phyloP scores from a whole-genome alignment of 2,329 filamentous ascomycete species.

The Chrysosphaeria jannelii region DNA sequence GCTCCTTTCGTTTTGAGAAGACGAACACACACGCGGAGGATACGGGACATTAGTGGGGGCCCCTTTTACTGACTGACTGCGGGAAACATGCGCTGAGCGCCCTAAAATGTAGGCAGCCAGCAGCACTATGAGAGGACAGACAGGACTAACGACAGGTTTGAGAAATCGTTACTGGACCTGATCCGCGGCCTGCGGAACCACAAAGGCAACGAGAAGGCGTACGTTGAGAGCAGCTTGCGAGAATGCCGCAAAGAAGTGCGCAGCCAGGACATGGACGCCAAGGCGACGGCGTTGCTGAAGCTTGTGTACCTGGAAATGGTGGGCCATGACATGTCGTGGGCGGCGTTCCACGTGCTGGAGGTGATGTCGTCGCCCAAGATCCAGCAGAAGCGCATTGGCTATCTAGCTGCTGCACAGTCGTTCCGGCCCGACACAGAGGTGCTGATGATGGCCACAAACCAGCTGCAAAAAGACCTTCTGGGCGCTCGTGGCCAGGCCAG shows the following conservation, averaged over 20 bases:
- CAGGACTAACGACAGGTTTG: slow-evolving; percentile 76
- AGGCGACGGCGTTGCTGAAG: slow-evolving; percentile 85
- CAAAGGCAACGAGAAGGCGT: slow-evolving; percentile 82
- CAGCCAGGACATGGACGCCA: slow-evolving; percentile 88
- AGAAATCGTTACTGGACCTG: slow-evolving; percentile 97
- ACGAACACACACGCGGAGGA: no score
- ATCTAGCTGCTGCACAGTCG: slow-evolving; percentile 83
- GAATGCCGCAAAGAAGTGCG: slow-evolving; percentile 88
- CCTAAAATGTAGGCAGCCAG: no score
- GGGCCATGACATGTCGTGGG: slow-evolving; percentile 98
- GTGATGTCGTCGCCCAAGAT: slow-evolving; percentile 96
- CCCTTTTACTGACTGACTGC: no score
- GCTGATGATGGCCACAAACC: slow-evolving; percentile 85
- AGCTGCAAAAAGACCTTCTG: slow-evolving; percentile 79
- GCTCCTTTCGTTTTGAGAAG: no score
- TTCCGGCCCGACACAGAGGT: slow-evolving; percentile 91
- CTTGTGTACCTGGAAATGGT: slow-evolving; percentile 97
- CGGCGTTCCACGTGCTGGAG: slow-evolving; percentile 89
- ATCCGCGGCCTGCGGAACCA: slow-evolving; percentile 86
- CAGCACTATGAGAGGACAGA: no score
- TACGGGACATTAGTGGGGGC: no score
- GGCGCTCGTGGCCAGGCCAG: no score
- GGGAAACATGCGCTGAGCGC: no score
- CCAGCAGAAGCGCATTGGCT: slow-evolving; percentile 81
- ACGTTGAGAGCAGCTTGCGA: slow-evolving; percentile 74